Evolutionary conservation across 257 asterid genomes (phyloP).

Genomic region (Vinca minor): DNA sequence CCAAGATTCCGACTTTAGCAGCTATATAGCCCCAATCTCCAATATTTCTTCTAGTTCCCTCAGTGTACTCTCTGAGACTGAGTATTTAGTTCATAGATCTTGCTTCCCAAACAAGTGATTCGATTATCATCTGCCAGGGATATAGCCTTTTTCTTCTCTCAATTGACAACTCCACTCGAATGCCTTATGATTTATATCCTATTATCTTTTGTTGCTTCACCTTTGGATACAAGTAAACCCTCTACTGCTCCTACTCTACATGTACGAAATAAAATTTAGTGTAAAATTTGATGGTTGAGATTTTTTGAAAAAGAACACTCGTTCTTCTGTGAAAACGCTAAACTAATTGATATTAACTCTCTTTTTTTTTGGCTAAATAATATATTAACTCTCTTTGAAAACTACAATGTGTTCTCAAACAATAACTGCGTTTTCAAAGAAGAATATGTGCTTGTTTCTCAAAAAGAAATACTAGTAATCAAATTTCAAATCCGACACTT

Average conservation of each 20-base stretch:
- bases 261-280: too few species aligned
- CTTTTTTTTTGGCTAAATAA: too few species aligned
- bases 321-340: too few species aligned
- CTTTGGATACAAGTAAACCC: constrained; percentile 4
- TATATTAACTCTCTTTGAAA: too few species aligned
- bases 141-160: not conserved
- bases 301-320: too few species aligned
- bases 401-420: too few species aligned
- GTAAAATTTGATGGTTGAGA: too few species aligned
- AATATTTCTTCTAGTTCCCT: constrained; percentile 3
- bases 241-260: not conserved
- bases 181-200: not conserved
- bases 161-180: not conserved
- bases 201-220: constrained; percentile 9
- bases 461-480: too few species aligned
- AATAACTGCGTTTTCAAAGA: too few species aligned
- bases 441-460: too few species aligned
- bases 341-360: too few species aligned
- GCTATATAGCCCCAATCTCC: not conserved
- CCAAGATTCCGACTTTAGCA: not conserved
- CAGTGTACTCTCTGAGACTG: constrained; percentile 1
- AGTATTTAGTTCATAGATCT: not conserved
- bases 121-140: not conserved
- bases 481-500: too few species aligned
- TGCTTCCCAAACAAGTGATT: constrained; percentile 9